A percentile compares a stretch with the other conserved stretches of the same genome.
Conservation (phyloP, 306 rosid genomes). For the Cajanus cajan region DNA sequence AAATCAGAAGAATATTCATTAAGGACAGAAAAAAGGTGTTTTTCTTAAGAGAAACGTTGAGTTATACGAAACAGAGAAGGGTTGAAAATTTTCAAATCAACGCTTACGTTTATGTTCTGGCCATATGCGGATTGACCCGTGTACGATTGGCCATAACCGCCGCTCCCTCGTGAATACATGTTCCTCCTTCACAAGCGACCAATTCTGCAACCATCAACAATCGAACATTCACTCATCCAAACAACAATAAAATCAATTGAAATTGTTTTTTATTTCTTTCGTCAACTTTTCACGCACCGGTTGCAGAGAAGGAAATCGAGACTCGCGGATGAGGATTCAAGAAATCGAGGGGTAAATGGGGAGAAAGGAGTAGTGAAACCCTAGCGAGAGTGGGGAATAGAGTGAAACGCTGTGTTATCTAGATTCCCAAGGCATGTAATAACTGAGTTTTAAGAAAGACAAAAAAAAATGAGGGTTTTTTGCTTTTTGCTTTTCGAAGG, state of each 20-base stretch:
- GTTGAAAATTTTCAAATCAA: neutral
- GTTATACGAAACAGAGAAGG: neutral
- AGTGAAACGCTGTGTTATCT: conserved; percentile 28
- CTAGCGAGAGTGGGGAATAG: conserved; percentile 26
- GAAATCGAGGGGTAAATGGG: neutral
- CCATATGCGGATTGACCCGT: conserved; percentile 81
- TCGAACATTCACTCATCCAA: neutral
- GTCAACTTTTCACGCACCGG: conserved; percentile 21
- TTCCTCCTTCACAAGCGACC: conserved; percentile 35
- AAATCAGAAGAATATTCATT: neutral
- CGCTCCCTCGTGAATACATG: conserved; percentile 88
- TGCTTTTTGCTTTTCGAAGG: neutral
- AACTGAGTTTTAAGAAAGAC: neutral
- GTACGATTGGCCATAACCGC: conserved; percentile 83
- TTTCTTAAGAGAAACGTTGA: neutral
- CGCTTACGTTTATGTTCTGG: conserved; percentile 63
- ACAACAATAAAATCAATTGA: neutral
- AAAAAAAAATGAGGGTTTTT: neutral
- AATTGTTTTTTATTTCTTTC: neutral
- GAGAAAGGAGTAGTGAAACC: conserved; percentile 11
- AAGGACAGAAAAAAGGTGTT: neutral
- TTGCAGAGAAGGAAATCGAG: neutral
- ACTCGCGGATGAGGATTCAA: neutral
- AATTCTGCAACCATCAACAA: conserved; percentile 26
- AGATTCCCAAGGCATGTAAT: neutral